Base-by-base conservation (phyloP, 148 eudicot genomes). In the Mesembryanthemum crystallinum region DNA sequence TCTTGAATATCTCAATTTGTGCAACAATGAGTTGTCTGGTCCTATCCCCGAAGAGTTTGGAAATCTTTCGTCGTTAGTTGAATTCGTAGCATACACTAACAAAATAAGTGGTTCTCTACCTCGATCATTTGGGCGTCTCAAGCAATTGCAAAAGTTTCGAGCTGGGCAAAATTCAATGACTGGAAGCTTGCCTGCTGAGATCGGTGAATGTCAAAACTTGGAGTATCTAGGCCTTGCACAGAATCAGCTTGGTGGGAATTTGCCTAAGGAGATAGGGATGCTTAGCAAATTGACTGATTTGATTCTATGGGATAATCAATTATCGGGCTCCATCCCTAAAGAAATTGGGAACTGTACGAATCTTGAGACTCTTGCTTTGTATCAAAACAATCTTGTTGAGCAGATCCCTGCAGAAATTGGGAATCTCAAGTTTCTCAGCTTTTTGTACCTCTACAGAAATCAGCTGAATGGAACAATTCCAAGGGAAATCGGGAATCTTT, bases 381-480 rank as follows among this genome's bases (percentile, higher is more conserved):
- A 95, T 74, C 85, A 85, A 79, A 95, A 95, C 85, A 88, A 80
- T 71, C 88, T 95, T 76, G 87, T 89, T 69, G 96, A 98, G 37
- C 86, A 79, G 37, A 87, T 95, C 64, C 99, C 97, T 12, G 73
- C 77, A 32, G 96, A 88, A 77, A 81, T 92, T 37, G 93, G 94
- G 79, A 86, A 84, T 61, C 80, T 92, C 13, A 81, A 64, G 82
- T 85, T 18, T 82, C 79, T 95, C 64, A 81, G 49, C 72, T 77
- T 76, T 64, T 76, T 95, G 68, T 95, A 89, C 67, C 80, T 95
- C 11, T 92, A 95, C 77, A 85, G 97, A 72, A 95, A 95, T 61
- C 74, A 76, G 74, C 80, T 95, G 62, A 95, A 90, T 77, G 99
- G 96, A 76, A 86, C 97, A 35, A 92, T 95, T 77, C 98, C 97